Evolutionary conservation across 106 monocot species (phyloP), one percentile per base, ranked within the genome.

Genomic region (Apostasia shenzhenica): DNA sequence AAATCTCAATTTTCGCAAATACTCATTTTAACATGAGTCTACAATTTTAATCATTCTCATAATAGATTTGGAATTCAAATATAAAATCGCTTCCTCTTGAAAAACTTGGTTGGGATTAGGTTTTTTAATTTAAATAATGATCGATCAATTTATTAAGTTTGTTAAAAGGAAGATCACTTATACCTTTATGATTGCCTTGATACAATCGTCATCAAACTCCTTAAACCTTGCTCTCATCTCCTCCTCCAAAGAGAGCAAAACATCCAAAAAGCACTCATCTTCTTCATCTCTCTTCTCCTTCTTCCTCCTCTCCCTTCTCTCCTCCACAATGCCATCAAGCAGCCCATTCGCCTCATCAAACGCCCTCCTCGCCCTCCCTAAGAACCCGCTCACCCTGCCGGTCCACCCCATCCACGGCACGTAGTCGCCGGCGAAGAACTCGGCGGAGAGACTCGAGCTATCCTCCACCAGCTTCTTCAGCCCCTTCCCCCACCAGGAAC

Each of bases 341-440:
- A 82, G 60, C 3, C 9, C 59, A 61, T 79, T 67, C 5, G 5
- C 40, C 39, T 54, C 51, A 40, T 71, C 26, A 38, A 63, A 67
- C 8, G n/a, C 11, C 47, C 40, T 70, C 58, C 58, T 48, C 1
- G 77, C 37, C 69, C 59, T 79, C 26, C 39, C 48, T 37, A 76
- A 61, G 50, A 76, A 54, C 0, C 85, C 85, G 7, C 45, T 75
- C 40, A 81, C 1, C 14, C 3, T 49, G 40, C 62, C 45, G 4
- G 78, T 3, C 85, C 85, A 81, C 12, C 66, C 48, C 11, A 81
- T 13, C 57, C 55, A 59, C 1, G 78, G 72, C 26, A 84, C 66
- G 10, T 62, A 69, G 48, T 81, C 85, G 1, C 72, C 79, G 42
- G 69, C 39, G 41, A 69, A 68, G 57, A 81, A 81, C 0, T 11